Base-by-base conservation (phyloP, 768 basidiomycete genomes). In the Lactarius quietus region DNA sequence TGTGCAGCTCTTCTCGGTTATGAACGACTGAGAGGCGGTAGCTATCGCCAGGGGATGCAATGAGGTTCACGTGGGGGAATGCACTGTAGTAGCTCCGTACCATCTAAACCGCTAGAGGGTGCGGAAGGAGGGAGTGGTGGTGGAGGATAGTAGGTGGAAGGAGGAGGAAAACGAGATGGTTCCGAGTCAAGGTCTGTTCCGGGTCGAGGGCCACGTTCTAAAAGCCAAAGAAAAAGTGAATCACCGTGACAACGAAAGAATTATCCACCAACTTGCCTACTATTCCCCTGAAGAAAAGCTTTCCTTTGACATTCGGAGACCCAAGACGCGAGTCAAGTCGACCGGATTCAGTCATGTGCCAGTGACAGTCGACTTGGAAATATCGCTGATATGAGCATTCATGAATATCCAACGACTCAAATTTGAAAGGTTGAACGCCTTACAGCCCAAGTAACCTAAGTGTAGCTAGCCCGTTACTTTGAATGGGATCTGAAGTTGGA, bases 321-420 rank as follows among this genome's bases (percentile, higher is more conserved):
- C 18, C 61, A 31, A 61, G 65, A 7, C 45, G 10, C 20, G 65
- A 66, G 26, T 58, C 58, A 28, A 62, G 59, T 28, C 28, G 39
- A 59, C 62, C 65, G 17, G 65, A 66, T 5, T 66, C 61, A 1
- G 56, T 18, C 38, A 7, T 55, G 9, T 55, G 9, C 8, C 55
- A 36, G 62, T 39, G 1, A 36, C 17, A 17, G 38, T 53, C 14
- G 65, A 33, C n/a, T 3, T 23, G 17, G 61, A 62, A 29, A 48
- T 31, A 26, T 39, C 20, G 51, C 33, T 54, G 9, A 15, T 51
- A 15, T 12, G 31, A 43, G 3, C 38, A 3, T 10, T 26, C 1
- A 48, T 62, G 20, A 66, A 43, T 23, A 18, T 38, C 38, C n/a
- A 28, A 45, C 39, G 4, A 52, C 10, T 39, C 59, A 48, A 39